Base-by-base conservation (phyloP, 2,329 filamentous ascomycete genomes). In the Onygena corvina region DNA sequence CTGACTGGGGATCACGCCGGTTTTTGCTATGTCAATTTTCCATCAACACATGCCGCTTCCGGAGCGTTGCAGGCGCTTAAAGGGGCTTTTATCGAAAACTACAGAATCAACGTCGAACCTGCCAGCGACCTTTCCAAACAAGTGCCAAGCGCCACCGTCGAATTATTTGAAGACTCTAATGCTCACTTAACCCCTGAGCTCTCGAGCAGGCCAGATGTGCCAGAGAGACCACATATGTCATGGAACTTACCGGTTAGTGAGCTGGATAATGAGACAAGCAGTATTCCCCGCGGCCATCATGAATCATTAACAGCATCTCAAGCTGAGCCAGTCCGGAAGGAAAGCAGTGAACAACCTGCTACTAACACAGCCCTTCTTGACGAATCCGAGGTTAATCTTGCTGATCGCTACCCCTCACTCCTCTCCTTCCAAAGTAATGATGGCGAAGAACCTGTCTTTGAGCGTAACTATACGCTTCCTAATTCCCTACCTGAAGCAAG, bases 1-100 rank as follows among this genome's bases (percentile, higher is more conserved):
- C 52, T 51, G 12, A 62, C 64, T 14, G 57, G 58, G 9, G 60
- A 57, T 50, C 65, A 69, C 52, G 62, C 61, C 44, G 66, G 67
- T 12, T 69, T 69, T 56, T 65, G 66, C 23, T 69, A 67, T 50
- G 50, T 68, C 9, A 51, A 58, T 47, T 69, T 70, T 46, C 59
- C 60, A 20, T 64, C 65, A 1, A 54, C 54, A 7, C 54, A 63
- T 49, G 60, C 62, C 6, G 66, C 67, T 36, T 61, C 58, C 21
- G 63, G 59, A 36, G 67, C 65, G 20, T 56, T 68, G 44, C 55
- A 62, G 34, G 61, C 60, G 21, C 52, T 70, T 16, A 66, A 50
- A 64, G 66, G 25, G 52, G 56, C 11, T 50, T 60, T 49, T n/a
- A 46, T 46, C 20, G 38, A 23, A n/a, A 23, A 27, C 4, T 16